Conservation (phyloP, 208 protist genomes). For the Leishmania aethiopica region DNA sequence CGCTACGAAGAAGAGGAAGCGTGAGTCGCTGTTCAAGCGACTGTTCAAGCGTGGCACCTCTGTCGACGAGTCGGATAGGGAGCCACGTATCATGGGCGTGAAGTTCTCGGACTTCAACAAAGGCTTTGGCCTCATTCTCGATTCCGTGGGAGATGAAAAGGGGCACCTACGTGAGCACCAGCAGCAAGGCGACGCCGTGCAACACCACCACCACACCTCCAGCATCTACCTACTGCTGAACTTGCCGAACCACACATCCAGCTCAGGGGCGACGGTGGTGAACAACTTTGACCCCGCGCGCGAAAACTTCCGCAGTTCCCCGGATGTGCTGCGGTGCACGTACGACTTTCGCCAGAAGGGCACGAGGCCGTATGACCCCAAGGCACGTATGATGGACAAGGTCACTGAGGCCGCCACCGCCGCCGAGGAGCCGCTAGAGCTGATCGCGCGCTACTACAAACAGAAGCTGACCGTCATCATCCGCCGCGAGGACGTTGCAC, state of each 20-base stretch:
- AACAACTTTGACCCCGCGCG: slow-evolving; percentile 70
- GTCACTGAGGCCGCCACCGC: slow-evolving; percentile 34
- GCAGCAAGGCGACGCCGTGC: slow-evolving; percentile 24
- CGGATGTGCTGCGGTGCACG: slow-evolving; percentile 53
- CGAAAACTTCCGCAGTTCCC: slow-evolving; percentile 47
- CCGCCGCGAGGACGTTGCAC: slow-evolving; percentile 46
- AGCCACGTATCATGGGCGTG: slow-evolving; percentile 73
- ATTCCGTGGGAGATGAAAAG: slow-evolving; percentile 67
- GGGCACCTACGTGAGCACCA: slow-evolving; percentile 34
- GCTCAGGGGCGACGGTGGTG: slow-evolving; percentile 27
- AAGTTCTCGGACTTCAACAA: slow-evolving; percentile 80
- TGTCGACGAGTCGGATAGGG: slow-evolving; percentile 48
- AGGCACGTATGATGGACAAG: slow-evolving; percentile 21
- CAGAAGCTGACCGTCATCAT: slow-evolving; percentile 62
- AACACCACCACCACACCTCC: slow-evolving; percentile 53
- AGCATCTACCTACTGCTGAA: slow-evolving; percentile 71
- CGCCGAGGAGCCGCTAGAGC: slow-evolving; percentile 69
- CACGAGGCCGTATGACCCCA: slow-evolving; percentile 36
- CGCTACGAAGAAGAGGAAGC: slow-evolving; percentile 42
- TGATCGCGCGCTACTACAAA: slow-evolving; percentile 80
- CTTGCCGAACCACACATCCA: slow-evolving; percentile 51
- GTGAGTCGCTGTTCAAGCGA: slow-evolving; percentile 64
- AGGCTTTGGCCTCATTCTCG: slow-evolving; percentile 70
- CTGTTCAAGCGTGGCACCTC: slow-evolving; percentile 76
- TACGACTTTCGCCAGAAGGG: slow-evolving; percentile 76